Conservation (phyloP, 2,329 filamentous ascomycete genomes). For the Sclerotinia borealis region DNA sequence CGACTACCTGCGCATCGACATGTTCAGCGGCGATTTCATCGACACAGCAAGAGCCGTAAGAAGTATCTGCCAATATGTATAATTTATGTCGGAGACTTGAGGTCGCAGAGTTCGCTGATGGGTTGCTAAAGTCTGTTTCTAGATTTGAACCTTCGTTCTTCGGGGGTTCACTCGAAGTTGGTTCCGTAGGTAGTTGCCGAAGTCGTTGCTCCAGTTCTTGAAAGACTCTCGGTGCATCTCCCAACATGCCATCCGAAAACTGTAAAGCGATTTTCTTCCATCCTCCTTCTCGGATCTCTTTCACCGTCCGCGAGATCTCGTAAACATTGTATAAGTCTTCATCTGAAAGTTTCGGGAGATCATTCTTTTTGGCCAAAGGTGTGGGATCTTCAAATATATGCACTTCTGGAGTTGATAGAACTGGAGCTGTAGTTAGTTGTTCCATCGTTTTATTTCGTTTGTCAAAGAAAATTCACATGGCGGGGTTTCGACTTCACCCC, state of each 20-base stretch:
- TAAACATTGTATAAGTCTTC: conserved; percentile 72
- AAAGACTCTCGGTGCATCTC: conserved; percentile 76
- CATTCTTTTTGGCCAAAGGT: conserved; percentile 3
- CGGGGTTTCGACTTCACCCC: conserved; percentile 7
- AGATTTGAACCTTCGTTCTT: conserved; percentile 12
- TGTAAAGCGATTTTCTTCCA: conserved; percentile 84
- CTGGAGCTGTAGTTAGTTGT: conserved; percentile 40
- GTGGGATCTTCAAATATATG: conserved; percentile 49
- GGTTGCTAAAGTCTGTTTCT: conserved; percentile 21
- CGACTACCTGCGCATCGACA: conserved; percentile 79
- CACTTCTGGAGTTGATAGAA: conserved; percentile 59
- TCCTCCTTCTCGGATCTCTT: conserved; percentile 63
- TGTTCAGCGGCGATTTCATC: conserved; percentile 97
- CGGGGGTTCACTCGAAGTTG: neutral
- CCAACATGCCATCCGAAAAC: conserved; percentile 89
- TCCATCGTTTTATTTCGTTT: conserved; percentile 7
- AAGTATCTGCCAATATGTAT: conserved; percentile 89
- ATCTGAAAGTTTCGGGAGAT: conserved; percentile 36
- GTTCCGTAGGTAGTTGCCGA: conserved; percentile 15
- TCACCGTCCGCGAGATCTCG: conserved; percentile 74
- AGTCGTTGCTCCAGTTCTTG: conserved; percentile 54
- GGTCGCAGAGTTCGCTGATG: neutral
- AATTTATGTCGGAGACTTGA: conserved; percentile 37
- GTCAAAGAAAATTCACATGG: conserved; percentile 11
- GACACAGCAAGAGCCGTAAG: conserved; percentile 94